A percentile compares a stretch with the other conserved stretches of the same genome.
Evolutionary conservation across 2,329 filamentous ascomycete species (phyloP).

Genomic region (Sporothrix variecibatus): DNA sequence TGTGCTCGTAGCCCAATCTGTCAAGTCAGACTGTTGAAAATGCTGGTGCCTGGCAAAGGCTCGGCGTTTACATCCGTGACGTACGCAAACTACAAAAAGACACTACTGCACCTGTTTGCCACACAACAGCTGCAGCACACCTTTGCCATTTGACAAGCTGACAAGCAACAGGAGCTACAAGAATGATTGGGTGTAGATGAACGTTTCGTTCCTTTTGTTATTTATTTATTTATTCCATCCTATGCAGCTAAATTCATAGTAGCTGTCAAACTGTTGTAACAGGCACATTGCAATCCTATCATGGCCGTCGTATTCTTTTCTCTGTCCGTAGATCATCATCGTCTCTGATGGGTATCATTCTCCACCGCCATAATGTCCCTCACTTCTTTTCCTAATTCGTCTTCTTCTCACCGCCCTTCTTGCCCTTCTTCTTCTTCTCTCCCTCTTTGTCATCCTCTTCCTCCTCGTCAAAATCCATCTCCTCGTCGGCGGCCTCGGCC

Average conservation of each 20-base stretch:
- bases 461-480: constrained; percentile 30
- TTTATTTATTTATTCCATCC: background rate
- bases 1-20: background rate
- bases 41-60: constrained; percentile 23
- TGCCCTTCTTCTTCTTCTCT: background rate
- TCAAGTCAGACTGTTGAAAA: background rate
- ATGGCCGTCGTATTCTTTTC: background rate
- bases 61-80: constrained; percentile 17
- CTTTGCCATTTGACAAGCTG: background rate
- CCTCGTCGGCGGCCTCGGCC: constrained; percentile 31
- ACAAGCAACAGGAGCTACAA: background rate
- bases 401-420: background rate
- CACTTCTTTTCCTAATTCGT: background rate
- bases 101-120: background rate
- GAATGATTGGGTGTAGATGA: constrained; percentile 6
- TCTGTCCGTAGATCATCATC: background rate
- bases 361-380: background rate
- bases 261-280: background rate
- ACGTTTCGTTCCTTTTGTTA: background rate
- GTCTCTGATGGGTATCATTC: background rate
- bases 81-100: background rate
- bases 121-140: background rate
- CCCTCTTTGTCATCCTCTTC: constrained; percentile 17
- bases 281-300: background rate
- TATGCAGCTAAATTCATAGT: background rate